Conservation (phyloP, 2,329 filamentous ascomycete genomes). For the Phaeosphaeriaceae sp. region DNA sequence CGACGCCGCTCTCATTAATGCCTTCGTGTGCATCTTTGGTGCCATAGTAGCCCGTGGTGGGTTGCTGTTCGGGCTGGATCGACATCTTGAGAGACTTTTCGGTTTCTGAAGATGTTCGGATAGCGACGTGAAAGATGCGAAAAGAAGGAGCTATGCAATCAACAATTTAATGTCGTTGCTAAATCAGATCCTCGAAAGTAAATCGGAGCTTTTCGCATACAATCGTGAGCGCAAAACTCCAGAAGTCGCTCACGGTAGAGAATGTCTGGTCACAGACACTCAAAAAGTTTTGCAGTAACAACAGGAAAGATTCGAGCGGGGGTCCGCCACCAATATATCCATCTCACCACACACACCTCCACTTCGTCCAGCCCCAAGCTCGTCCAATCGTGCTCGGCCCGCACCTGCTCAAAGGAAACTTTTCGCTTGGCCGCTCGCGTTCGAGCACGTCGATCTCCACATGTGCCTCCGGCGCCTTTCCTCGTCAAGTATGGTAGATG, state of each 20-base stretch:
- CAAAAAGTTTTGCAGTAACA: constrained; percentile 1
- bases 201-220: constrained; percentile 45
- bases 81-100: constrained; percentile 11
- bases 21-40: constrained; percentile 16
- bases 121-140: background rate
- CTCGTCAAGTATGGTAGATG: constrained; percentile 13
- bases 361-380: too few species aligned
- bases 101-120: background rate
- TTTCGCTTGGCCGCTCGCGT: constrained; percentile 26
- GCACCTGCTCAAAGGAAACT: constrained; percentile 19
- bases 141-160: background rate
- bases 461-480: constrained; percentile 26
- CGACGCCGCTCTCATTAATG: constrained; percentile 16
- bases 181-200: background rate
- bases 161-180: background rate
- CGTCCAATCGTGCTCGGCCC: constrained; percentile 1
- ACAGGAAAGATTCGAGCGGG: constrained; percentile 9
- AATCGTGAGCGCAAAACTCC: constrained; percentile 52
- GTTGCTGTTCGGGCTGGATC: constrained; percentile 10
- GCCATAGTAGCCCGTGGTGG: constrained; percentile 17
- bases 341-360: constrained; percentile 7
- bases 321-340: constrained; percentile 33
- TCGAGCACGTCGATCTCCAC: constrained; percentile 34
- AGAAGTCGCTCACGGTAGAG: constrained; percentile 48
- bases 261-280: constrained; percentile 9